A percentile compares a stretch with the other conserved stretches of the same genome.
Evolutionary conservation across 1,284 basidiomycete genomes (phyloP).

Genomic region (Ganoderma lucidum): DNA sequence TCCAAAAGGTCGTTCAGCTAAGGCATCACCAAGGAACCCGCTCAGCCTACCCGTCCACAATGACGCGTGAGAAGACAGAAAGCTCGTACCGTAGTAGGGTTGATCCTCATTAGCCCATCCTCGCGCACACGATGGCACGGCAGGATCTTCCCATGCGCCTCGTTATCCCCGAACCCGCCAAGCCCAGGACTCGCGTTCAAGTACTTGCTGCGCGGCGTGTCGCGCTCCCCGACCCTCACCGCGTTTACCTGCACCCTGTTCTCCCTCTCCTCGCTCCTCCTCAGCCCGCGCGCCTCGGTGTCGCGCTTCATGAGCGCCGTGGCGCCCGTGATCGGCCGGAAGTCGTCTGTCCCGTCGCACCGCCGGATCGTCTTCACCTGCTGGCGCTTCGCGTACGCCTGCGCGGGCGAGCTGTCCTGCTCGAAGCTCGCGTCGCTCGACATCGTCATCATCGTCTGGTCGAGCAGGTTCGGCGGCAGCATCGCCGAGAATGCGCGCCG

Average conservation of each 20-base stretch:
- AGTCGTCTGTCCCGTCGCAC: conserved; percentile 82
- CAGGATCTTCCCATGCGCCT: conserved; percentile 90
- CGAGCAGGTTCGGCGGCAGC: conserved; percentile 58
- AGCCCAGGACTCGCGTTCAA: conserved; percentile 48
- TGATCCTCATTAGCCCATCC: conserved; percentile 95
- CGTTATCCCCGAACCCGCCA: conserved; percentile 89
- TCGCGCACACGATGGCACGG: conserved; percentile 95
- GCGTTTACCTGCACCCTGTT: conserved; percentile 41
- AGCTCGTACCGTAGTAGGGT: conserved; percentile 70
- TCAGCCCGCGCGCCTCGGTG: conserved; percentile 48
- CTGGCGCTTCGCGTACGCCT: conserved; percentile 78
- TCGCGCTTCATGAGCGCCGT: conserved; percentile 55
- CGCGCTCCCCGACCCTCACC: conserved; percentile 32
- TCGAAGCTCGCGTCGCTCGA: conserved; percentile 61
- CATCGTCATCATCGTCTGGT: conserved; percentile 57
- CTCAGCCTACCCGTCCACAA: conserved; percentile 18
- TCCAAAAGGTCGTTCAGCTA: conserved; percentile 81
- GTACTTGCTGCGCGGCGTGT: conserved; percentile 45
- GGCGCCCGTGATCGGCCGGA: conserved; percentile 71
- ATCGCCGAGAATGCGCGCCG: conserved; percentile 81
- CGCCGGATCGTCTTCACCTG: conserved; percentile 76
- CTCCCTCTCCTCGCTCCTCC: conserved; percentile 32
- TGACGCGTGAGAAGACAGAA: background rate
- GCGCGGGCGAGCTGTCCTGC: conserved; percentile 75
- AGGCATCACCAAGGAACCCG: conserved; percentile 1